A percentile compares a stretch with the other conserved stretches of the same genome.
These are phyloP conservation scores for Fusarium buxicola DNA, from an alignment of 2,329 filamentous ascomycete genomes.

Conservation along the genomic window DNA sequence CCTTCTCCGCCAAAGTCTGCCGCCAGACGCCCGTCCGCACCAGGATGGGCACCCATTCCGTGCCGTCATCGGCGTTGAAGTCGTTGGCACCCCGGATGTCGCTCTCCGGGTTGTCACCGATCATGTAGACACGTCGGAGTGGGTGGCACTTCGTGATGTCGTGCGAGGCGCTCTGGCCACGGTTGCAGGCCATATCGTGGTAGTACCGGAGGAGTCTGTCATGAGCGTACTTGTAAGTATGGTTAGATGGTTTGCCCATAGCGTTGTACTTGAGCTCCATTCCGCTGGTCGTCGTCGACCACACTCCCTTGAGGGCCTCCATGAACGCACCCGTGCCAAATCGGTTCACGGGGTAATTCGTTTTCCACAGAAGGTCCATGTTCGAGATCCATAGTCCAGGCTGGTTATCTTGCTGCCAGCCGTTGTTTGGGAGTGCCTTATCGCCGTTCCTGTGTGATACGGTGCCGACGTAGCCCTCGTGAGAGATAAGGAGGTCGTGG, in stretches of 20 bases:
- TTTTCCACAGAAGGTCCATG: slow-evolving; percentile 89
- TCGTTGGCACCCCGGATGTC: slow-evolving; percentile 90
- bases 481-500: slow-evolving; percentile 83
- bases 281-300: slow-evolving; percentile 76
- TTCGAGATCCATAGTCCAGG: slow-evolving; percentile 90
- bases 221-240: slow-evolving; percentile 83
- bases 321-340: slow-evolving; percentile 94
- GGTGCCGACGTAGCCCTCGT: slow-evolving; percentile 83
- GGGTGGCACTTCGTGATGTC: slow-evolving; percentile 54
- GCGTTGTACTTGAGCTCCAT: slow-evolving; percentile 70
- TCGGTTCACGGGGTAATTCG: slow-evolving; percentile 84
- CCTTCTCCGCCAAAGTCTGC: slow-evolving; percentile 52
- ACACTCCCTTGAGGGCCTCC: slow-evolving; percentile 82
- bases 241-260: slow-evolving; percentile 84
- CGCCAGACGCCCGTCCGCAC: slow-evolving; percentile 84
- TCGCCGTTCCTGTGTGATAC: slow-evolving; percentile 79
- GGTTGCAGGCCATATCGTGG: slow-evolving; percentile 42
- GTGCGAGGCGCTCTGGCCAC: slow-evolving; percentile 23
- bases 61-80: slow-evolving; percentile 73
- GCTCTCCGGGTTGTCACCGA: slow-evolving; percentile 89
- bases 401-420: slow-evolving; percentile 86
- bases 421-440: slow-evolving; percentile 71
- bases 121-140: slow-evolving; percentile 89
- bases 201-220: slow-evolving; percentile 73
- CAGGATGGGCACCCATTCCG: slow-evolving; percentile 81